Evolutionary conservation across 768 basidiomycete genomes (phyloP), one percentile per base, ranked within the genome.

Genomic region (Hericium coralloides): DNA sequence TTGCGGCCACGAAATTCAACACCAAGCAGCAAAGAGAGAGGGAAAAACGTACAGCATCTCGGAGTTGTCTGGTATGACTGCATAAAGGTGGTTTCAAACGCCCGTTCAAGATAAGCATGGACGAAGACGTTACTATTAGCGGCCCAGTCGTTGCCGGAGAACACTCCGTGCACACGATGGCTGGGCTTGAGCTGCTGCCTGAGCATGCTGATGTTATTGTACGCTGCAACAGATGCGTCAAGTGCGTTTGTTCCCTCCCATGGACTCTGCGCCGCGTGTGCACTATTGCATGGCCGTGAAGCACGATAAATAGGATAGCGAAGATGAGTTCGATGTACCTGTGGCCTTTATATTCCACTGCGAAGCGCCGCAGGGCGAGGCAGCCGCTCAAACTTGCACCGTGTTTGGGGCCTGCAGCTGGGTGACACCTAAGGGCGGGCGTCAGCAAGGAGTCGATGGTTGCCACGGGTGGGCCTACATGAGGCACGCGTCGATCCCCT

Each of bases 221-320:
- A 93, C 3, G 87, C 86, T 3, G 91, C 75, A 4, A 92, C 86
- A n/a, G 89, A 90, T 0, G 92, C 92, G 65, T 95, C 92, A 12
- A 92, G 70, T 1, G 91, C 85, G 60, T 93, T 92, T 58, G 75
- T 77, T 1, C 89, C 91, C 67, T 92, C 87, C 90, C 91, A 92
- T 22, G 90, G 91, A 20, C 84, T 85, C 25, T 87, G 72, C 1
- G 83, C 83, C 3, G 88, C 89, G 65, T 90, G 89, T 3, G 89
- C 87, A 12, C 87, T 90, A 55, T 12, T 7, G 25, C 2, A 23
- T 38, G 43, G 17, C 36, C 20, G 36, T 18, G 22, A 8, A 17
- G n/a, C n/a, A 31, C 31, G 31, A 31, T 31, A 31, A 31, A 37
- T 39, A 4, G 36, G 20, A 31, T 36, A 12, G 22, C 36, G 47